phyloP scores from a whole-genome alignment of 352 stramenopile species.

The Phytophthora pinifolia region DNA sequence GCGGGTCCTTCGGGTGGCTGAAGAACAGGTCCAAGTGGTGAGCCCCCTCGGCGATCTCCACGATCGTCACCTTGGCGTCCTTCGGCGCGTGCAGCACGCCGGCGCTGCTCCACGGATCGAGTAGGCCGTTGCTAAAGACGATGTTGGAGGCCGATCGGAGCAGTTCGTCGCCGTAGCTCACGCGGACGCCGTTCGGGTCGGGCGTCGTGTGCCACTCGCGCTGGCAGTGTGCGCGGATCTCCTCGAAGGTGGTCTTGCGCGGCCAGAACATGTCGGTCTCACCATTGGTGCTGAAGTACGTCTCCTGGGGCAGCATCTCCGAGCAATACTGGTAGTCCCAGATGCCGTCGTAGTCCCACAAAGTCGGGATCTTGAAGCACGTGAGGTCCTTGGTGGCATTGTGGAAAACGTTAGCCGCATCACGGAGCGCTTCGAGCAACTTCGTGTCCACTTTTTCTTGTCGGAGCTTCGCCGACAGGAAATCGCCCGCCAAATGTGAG shows the following conservation, averaged over 20 bases:
- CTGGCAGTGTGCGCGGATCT: slow-evolving; percentile 66
- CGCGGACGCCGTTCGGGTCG: slow-evolving; percentile 72
- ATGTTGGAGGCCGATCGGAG: slow-evolving; percentile 89
- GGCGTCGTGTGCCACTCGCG: slow-evolving; percentile 64
- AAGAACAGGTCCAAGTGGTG: slow-evolving; percentile 95
- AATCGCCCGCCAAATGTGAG: slow-evolving; percentile 55
- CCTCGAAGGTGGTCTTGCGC: slow-evolving; percentile 57
- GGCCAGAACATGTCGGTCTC: slow-evolving; percentile 93
- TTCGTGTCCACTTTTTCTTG: slow-evolving; percentile 18
- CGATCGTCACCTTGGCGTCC: slow-evolving; percentile 58
- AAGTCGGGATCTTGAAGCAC: slow-evolving; percentile 76
- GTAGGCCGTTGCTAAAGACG: slow-evolving; percentile 93
- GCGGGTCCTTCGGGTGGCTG: slow-evolving; percentile 82
- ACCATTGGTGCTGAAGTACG: slow-evolving; percentile 89
- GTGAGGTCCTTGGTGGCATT: slow-evolving; percentile 78
- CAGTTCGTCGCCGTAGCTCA: slow-evolving; percentile 68
- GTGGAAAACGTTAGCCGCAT: slow-evolving; percentile 86
- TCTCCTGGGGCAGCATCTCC: slow-evolving; percentile 90
- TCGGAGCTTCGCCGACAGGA: slow-evolving; percentile 29
- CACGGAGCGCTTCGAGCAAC: slow-evolving; percentile 52
- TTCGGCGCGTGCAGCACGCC: slow-evolving; percentile 73
- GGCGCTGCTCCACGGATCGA: slow-evolving; percentile 93
- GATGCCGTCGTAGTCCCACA: slow-evolving; percentile 82
- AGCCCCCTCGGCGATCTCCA: slow-evolving; percentile 76
- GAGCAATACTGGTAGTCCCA: slow-evolving; percentile 94